Conservation (phyloP, 2,329 filamentous ascomycete genomes). For the Colletotrichum melonis region DNA sequence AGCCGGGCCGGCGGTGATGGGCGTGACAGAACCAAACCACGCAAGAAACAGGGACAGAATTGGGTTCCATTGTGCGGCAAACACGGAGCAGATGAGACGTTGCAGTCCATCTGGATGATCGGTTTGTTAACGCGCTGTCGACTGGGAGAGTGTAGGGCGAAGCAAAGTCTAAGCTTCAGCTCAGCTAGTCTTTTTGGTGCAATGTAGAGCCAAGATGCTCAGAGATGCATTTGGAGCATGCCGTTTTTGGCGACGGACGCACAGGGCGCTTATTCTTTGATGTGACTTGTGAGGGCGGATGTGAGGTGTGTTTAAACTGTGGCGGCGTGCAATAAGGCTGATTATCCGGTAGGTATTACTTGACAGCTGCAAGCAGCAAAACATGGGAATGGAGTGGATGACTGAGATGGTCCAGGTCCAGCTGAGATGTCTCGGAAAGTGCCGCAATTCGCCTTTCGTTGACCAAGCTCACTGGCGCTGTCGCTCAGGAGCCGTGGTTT, state of each 20-base stretch:
- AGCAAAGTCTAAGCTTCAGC: constrained; percentile 5
- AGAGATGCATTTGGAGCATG: neutral
- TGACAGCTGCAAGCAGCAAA: constrained; percentile 23
- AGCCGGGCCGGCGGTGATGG: constrained; percentile 18
- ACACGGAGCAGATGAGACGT: constrained; percentile 5
- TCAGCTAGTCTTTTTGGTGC: neutral
- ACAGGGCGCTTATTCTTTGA: neutral
- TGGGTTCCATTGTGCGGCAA: neutral
- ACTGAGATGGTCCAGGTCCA: neutral
- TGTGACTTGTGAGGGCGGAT: neutral
- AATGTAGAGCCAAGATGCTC: neutral
- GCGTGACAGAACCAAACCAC: neutral
- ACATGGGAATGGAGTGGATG: neutral
- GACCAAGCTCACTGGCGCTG: neutral
- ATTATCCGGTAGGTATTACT: neutral
- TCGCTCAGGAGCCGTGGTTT: neutral
- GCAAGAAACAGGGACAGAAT: neutral
- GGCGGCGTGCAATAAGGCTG: constrained; percentile 20
- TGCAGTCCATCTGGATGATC: constrained; percentile 21
- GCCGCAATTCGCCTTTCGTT: neutral
- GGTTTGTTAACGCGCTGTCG: constrained; percentile 14
- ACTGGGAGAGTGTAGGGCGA: constrained; percentile 4
- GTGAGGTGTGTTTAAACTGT: neutral
- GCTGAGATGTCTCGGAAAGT: neutral
- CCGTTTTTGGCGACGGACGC: neutral